Conservation (phyloP, 2,329 filamentous ascomycete species). For the Pseudogymnoascus sp. region DNA sequence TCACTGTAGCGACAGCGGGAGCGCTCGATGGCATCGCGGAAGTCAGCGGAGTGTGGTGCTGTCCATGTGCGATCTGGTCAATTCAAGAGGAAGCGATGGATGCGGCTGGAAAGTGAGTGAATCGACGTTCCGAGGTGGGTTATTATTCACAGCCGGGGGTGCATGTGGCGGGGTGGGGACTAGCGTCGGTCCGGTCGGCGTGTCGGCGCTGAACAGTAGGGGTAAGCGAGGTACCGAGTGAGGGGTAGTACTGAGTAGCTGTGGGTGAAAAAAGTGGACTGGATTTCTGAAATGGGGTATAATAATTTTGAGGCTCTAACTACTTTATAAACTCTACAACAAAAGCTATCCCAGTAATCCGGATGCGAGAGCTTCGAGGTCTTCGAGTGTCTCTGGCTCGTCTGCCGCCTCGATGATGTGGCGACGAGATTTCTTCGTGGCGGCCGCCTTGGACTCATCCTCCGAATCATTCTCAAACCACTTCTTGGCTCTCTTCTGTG, state of each 20-base stretch:
- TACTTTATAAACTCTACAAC: slow-evolving; percentile 5
- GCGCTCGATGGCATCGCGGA: slow-evolving; percentile 9
- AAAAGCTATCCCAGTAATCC: slow-evolving; percentile 52
- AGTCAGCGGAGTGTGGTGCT: neutral
- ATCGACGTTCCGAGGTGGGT: neutral
- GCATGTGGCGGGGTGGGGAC: slow-evolving; percentile 4
- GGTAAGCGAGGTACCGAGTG: slow-evolving; percentile 7
- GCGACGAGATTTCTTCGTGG: slow-evolving; percentile 31
- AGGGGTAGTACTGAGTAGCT: neutral
- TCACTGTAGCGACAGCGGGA: slow-evolving; percentile 2
- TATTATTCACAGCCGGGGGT: slow-evolving; percentile 3
- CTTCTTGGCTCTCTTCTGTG: slow-evolving; percentile 64
- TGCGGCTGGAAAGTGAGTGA: slow-evolving; percentile 1
- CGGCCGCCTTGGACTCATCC: slow-evolving; percentile 36
- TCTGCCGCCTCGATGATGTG: slow-evolving; percentile 54
- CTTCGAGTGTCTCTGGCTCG: slow-evolving; percentile 71
- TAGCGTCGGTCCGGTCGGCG: neutral
- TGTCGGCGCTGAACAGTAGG: neutral
- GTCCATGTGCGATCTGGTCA: neutral
- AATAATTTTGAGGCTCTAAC: slow-evolving; percentile 5
- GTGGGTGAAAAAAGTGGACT: neutral
- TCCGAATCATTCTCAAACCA: slow-evolving; percentile 67
- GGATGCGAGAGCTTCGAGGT: slow-evolving; percentile 69
- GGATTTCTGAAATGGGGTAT: slow-evolving; percentile 1
- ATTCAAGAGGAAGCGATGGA: neutral